Percentiles rank a stretch among this genome's conserved stretches.
phyloP scores from a whole-genome alignment of 2,329 filamentous ascomycete genomes.

The Curvularia sp. region DNA sequence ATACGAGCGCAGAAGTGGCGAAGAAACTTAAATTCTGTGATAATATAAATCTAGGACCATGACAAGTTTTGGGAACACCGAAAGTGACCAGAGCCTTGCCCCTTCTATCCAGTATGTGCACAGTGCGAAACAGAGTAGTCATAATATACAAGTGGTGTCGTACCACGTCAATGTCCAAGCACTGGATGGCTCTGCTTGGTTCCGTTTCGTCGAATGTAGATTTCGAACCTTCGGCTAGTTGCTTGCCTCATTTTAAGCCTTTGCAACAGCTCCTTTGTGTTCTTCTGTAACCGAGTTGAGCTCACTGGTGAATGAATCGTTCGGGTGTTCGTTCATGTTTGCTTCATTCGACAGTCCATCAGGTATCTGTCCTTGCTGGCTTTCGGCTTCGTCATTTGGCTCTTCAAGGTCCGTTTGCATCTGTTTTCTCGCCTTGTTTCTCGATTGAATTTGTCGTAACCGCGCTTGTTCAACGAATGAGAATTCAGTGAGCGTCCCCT shows the following conservation, averaged over 20 bases:
- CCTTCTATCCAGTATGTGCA: background rate
- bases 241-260: slow-evolving; percentile 7
- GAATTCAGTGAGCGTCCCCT: slow-evolving; percentile 66
- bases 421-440: slow-evolving; percentile 17
- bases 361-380: slow-evolving; percentile 9
- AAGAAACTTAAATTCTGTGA: background rate
- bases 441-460: slow-evolving; percentile 9
- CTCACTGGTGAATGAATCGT: slow-evolving; percentile 17
- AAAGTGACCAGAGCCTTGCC: slow-evolving; percentile 6
- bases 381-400: slow-evolving; percentile 4
- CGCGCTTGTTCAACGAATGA: slow-evolving; percentile 47
- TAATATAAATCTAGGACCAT: slow-evolving; percentile 13
- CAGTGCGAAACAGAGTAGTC: background rate
- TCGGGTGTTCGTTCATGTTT: slow-evolving; percentile 28
- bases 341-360: slow-evolving; percentile 21
- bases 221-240: slow-evolving; percentile 4
- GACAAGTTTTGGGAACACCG: slow-evolving; percentile 13
- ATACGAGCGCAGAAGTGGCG: background rate
- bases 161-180: background rate
- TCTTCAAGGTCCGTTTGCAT: slow-evolving; percentile 3
- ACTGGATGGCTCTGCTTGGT: slow-evolving; percentile 2
- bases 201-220: background rate
- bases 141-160: slow-evolving; percentile 5
- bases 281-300: slow-evolving; percentile 6
- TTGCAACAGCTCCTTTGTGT: slow-evolving; percentile 1